Base-by-base conservation (phyloP, 106 monocot species). In the Acanthochlamys bracteata region DNA sequence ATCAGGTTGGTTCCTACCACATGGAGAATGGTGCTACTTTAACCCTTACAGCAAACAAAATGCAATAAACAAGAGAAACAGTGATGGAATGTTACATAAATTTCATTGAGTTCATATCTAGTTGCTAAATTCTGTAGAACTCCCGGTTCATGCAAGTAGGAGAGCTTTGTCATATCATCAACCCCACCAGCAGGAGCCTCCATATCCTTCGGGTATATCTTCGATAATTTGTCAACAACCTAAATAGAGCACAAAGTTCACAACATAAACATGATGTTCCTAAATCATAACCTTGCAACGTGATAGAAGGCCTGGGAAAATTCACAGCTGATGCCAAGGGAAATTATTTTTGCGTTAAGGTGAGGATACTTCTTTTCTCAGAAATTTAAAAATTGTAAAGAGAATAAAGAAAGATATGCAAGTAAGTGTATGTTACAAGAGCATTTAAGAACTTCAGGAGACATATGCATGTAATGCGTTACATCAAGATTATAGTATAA, bases 151-250 rank as follows among this genome's bases (percentile, higher is more conserved):
- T 89, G 89, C 61, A 89, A 66, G 78, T 89, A 89, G 1, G 89
- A 89, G 41, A 89, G 84, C 66, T 84, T 84, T 56, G 89, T 89
- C 89, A 89, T 89, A 67, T 89, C 89, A 74, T 89, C 89, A 24
- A 89, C 89, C 62, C 89, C 89, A 43, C 84, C 89, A 26, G 78
- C 78, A 25, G 89, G 84, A 66, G 81, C 89, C 61, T 89, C 89
- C 64, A 72, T 76, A 76, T 89, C 89, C 73, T 89, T 84, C 0
- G 89, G 89, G 59, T 81, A 89, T 64, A 84, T 72, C 72, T 79
- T 89, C 52, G 84, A 81, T 61, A 89, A 68, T 71, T 70, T 76
- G 26, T 73, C 69, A 25, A 46, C 55, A 74, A 89, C 74, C 89
- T 89, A 59, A 66, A 65, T 69, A 10, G 25, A 49, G 33, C 33